These are phyloP conservation scores for Penicillium antarcticum DNA, from an alignment of 495 filamentous ascomycete genomes.

Conservation along the genomic window DNA sequence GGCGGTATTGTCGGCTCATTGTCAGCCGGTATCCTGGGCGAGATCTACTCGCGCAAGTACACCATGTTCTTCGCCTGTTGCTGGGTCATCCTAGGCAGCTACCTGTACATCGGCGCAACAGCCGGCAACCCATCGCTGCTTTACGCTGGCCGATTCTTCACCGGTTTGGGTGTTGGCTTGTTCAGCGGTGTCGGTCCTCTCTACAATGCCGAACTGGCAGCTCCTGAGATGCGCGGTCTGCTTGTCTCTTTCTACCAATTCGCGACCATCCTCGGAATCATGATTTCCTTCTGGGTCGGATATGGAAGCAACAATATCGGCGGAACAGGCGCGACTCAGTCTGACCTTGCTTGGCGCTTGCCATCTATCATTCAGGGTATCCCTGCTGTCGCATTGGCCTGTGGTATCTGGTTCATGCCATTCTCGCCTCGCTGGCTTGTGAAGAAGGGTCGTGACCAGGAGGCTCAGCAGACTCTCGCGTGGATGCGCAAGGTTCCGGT, in stretches of 20 bases:
- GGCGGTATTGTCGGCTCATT: conserved; percentile 74
- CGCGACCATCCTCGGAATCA: conserved; percentile 74
- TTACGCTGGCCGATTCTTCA: conserved; percentile 60
- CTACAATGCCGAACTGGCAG: conserved; percentile 74
- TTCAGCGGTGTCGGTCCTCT: conserved; percentile 55
- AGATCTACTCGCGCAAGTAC: conserved; percentile 63
- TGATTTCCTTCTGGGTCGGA: conserved; percentile 72
- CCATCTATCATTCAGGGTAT: conserved; percentile 49
- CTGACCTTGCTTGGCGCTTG: conserved; percentile 45
- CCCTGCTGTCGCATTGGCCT: conserved; percentile 39
- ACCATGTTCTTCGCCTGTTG: conserved; percentile 68
- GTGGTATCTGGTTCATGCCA: conserved; percentile 43
- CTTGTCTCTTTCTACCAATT: conserved; percentile 77
- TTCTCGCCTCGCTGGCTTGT: conserved; percentile 49
- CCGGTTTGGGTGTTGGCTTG: conserved; percentile 66
- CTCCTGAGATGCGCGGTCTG: conserved; percentile 70
- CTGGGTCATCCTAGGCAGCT: conserved; percentile 63
- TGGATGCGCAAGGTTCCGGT: conserved; percentile 44
- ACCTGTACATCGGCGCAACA: conserved; percentile 49
- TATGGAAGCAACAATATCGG: conserved; percentile 51
- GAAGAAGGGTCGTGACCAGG: conserved; percentile 46
- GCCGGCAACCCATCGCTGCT: conserved; percentile 62
- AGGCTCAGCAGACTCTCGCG: conserved; percentile 44
- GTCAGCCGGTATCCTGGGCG: conserved; percentile 51
- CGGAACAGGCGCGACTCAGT: conserved; percentile 33